Conservation (phyloP, 768 basidiomycete genomes). For the Boletellus ananas region DNA sequence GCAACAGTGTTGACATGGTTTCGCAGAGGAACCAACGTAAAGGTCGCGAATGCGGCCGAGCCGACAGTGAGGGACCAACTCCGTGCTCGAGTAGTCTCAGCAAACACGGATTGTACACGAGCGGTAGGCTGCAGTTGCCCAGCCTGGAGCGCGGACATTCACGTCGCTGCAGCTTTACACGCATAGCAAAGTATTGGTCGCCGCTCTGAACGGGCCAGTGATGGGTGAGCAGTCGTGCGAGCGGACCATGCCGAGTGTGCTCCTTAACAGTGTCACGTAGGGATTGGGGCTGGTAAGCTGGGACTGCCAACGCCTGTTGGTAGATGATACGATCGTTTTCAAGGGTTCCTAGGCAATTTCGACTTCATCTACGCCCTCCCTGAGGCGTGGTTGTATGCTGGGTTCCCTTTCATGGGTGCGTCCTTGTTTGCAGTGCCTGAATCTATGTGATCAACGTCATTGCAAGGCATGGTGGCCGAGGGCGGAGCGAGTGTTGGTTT, state of each 20-base stretch:
- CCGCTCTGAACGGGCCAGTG: constrained; percentile 70
- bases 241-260: neutral
- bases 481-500: constrained; percentile 70
- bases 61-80: constrained; percentile 44
- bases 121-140: constrained; percentile 43
- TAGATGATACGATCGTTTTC: neutral
- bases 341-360: constrained; percentile 67
- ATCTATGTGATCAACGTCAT: constrained; percentile 1
- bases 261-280: constrained; percentile 31
- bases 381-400: constrained; percentile 57
- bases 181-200: constrained; percentile 66
- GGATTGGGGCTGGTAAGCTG: constrained; percentile 58
- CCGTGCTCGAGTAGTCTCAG: constrained; percentile 41
- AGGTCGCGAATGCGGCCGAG: constrained; percentile 14
- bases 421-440: neutral
- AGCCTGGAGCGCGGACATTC: neutral
- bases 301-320: neutral
- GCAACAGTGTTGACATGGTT: neutral
- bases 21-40: constrained; percentile 58
- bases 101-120: constrained; percentile 57
- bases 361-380: constrained; percentile 72
- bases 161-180: constrained; percentile 48
- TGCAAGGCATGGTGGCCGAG: constrained; percentile 59
- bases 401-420: constrained; percentile 62
- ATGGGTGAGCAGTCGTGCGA: constrained; percentile 46